Percentiles rank a stretch among this genome's conserved stretches.
Evolutionary conservation across 2,329 filamentous ascomycete genomes (phyloP).

Genomic region (Hirsutella rhossiliensis): DNA sequence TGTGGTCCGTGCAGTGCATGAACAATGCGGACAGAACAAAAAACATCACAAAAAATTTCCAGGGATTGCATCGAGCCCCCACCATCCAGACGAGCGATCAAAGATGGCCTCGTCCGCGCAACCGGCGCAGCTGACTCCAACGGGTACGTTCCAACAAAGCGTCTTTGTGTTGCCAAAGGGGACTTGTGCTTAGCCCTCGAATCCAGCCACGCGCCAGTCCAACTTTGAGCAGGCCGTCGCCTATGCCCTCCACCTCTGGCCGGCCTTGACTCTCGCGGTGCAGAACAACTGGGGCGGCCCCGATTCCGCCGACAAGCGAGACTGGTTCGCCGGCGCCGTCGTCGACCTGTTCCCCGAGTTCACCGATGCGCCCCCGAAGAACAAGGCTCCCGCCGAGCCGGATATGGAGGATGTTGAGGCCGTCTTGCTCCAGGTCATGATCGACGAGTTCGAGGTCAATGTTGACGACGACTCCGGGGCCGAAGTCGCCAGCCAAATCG

Average conservation of each 20-base stretch:
- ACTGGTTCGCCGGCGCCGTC: slow-evolving; percentile 88
- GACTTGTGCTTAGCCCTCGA: not conserved
- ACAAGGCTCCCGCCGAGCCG: slow-evolving; percentile 32
- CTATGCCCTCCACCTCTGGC: slow-evolving; percentile 78
- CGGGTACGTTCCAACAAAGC: slow-evolving; percentile 12
- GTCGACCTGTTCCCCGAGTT: slow-evolving; percentile 71
- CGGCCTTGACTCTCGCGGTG: slow-evolving; percentile 75
- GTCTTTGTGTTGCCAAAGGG: not conserved
- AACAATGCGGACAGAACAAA: not conserved
- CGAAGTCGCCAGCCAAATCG: slow-evolving; percentile 60
- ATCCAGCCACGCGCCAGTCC: slow-evolving; percentile 40
- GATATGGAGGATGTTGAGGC: slow-evolving; percentile 73
- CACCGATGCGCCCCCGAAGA: slow-evolving; percentile 21
- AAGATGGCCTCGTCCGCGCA: slow-evolving; percentile 19
- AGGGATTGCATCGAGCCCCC: not conserved
- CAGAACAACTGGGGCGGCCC: slow-evolving; percentile 81
- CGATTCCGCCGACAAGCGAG: slow-evolving; percentile 73
- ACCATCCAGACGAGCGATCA: not conserved
- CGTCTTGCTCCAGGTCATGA: slow-evolving; percentile 79
- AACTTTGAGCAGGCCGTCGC: slow-evolving; percentile 81
- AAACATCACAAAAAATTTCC: not conserved
- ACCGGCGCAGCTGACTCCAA: slow-evolving; percentile 15
- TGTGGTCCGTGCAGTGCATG: too few relatives aligned
- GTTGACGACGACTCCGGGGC: slow-evolving; percentile 81
- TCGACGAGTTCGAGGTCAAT: slow-evolving; percentile 89